phyloP scores from a whole-genome alignment of 1,139 yeast species.

The Candida glucosophila region DNA sequence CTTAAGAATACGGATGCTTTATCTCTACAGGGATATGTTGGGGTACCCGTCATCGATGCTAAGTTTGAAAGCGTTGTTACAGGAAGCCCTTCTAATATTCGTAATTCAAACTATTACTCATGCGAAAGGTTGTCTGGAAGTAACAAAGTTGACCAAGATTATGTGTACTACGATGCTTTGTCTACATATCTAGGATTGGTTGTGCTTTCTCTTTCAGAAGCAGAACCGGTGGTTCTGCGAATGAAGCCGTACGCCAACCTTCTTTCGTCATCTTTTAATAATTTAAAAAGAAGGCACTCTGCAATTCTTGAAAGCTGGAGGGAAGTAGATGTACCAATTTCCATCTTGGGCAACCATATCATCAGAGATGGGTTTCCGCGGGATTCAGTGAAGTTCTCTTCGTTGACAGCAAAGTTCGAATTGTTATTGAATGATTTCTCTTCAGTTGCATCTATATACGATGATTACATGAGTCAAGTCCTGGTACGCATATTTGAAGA shows the following conservation, averaged over 20 bases:
- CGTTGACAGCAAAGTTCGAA: constrained; percentile 13
- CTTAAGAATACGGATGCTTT: constrained; percentile 20
- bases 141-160: constrained; percentile 19
- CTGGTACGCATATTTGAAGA: constrained; percentile 46
- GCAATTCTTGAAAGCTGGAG: neutral
- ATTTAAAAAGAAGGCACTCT: no score
- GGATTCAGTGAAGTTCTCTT: constrained; percentile 12
- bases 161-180: constrained; percentile 28
- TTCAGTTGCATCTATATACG: constrained; percentile 20
- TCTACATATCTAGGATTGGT: constrained; percentile 31
- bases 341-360: constrained; percentile 4
- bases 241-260: constrained; percentile 17
- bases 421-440: constrained; percentile 8
- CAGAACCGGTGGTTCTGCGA: constrained; percentile 30
- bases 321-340: neutral
- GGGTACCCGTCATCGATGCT: constrained; percentile 26
- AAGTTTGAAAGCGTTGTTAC: constrained; percentile 25
- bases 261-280: neutral
- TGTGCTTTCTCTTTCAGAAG: constrained; percentile 30
- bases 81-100: constrained; percentile 23
- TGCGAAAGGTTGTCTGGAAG: constrained; percentile 26
- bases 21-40: constrained; percentile 25
- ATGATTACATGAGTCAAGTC: constrained; percentile 27
- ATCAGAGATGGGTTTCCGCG: constrained; percentile 5
- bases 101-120: constrained; percentile 30